Conservation (phyloP, 108 stramenopile genomes). For the Pseudonitzschia multiseries region DNA sequence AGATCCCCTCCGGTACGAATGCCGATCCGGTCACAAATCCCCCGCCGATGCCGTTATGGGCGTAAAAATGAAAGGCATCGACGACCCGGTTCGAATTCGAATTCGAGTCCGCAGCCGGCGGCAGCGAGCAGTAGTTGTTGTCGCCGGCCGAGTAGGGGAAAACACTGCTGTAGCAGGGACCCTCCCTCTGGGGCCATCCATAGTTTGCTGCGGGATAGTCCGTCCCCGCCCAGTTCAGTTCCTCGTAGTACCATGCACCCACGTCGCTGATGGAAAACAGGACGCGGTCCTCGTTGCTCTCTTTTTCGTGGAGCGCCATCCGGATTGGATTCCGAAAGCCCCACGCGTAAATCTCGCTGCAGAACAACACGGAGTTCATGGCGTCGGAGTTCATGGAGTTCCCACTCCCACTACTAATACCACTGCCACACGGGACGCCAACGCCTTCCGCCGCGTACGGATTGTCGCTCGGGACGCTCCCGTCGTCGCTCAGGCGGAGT, state of each 20-base stretch:
- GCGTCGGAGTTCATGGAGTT: too few species aligned
- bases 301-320: conserved; percentile 18
- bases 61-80: conserved; percentile 36
- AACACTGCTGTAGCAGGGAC: too few species aligned
- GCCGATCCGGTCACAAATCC: conserved; percentile 11
- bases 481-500: conserved; percentile 32
- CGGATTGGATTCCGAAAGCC: conserved; percentile 41
- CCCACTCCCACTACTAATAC: too few species aligned
- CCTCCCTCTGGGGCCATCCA: conserved; percentile 34
- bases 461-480: conserved; percentile 33
- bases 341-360: conserved; percentile 30
- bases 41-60: conserved; percentile 5
- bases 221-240: conserved; percentile 25
- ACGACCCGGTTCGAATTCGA: conserved; percentile 2
- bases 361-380: too few species aligned
- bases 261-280: conserved; percentile 35
- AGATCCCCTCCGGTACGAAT: conserved; percentile 5
- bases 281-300: background rate
- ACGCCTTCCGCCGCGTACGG: conserved; percentile 17
- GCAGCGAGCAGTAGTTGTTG: conserved; percentile 9
- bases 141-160: background rate
- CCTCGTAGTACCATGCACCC: conserved; percentile 33
- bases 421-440: conserved; percentile 9
- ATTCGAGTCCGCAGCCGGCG: background rate
- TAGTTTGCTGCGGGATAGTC: conserved; percentile 25